Evolutionary conservation across 2,329 filamentous ascomycete genomes (phyloP).

Genomic region (Amesomyces nigricolor): DNA sequence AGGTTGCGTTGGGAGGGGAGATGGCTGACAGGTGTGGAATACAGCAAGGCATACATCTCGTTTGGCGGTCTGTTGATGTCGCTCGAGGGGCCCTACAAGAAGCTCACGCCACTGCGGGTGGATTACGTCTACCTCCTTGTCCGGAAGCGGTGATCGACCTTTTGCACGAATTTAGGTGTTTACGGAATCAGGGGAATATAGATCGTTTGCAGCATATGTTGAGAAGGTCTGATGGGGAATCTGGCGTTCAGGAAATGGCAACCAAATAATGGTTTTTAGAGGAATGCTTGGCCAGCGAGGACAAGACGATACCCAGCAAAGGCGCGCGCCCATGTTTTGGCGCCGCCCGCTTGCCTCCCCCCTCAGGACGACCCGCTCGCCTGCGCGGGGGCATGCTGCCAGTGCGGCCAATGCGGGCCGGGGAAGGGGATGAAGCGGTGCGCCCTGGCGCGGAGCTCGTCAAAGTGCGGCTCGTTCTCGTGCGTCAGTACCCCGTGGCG

Average conservation of each 20-base stretch:
- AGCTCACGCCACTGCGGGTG: slow-evolving; percentile 83
- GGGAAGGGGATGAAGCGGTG: slow-evolving; percentile 80
- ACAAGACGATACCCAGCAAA: slow-evolving; percentile 21
- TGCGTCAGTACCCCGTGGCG: slow-evolving; percentile 73
- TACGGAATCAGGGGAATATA: background rate
- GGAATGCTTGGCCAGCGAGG: slow-evolving; percentile 6
- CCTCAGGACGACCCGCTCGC: slow-evolving; percentile 7
- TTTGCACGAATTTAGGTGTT: background rate
- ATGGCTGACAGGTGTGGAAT: slow-evolving; percentile 5
- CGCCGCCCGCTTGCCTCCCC: background rate
- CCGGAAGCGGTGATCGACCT: slow-evolving; percentile 58
- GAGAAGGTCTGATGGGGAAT: slow-evolving; percentile 9
- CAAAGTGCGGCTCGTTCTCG: slow-evolving; percentile 72
- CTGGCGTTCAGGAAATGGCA: slow-evolving; percentile 22
- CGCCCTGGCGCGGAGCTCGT: slow-evolving; percentile 68
- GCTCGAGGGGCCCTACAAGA: slow-evolving; percentile 91
- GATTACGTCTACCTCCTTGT: slow-evolving; percentile 90
- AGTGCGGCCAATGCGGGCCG: slow-evolving; percentile 56
- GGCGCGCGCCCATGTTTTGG: slow-evolving; percentile 3
- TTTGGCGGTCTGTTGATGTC: slow-evolving; percentile 90
- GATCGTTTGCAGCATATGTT: slow-evolving; percentile 4
- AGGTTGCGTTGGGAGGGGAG: background rate
- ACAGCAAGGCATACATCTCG: slow-evolving; percentile 85
- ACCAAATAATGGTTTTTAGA: slow-evolving; percentile 1
- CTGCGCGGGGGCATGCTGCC: slow-evolving; percentile 27